Evolutionary conservation across 208 protist genomes (phyloP).

Genomic region (Strigomonas culicis): DNA sequence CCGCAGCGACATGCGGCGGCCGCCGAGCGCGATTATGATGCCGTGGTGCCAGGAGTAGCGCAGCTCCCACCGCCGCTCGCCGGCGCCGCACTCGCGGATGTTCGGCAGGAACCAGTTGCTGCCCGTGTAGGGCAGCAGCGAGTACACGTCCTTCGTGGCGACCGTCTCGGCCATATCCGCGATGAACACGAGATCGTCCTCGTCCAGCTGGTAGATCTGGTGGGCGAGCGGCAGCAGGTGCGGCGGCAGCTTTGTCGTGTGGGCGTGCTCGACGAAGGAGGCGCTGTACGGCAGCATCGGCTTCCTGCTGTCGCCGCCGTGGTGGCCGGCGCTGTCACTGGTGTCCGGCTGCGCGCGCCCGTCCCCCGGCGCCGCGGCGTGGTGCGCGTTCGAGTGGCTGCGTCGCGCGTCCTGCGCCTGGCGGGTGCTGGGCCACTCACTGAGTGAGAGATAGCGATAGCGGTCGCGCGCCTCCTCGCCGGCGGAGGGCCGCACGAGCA

Average conservation of each 20-base stretch:
- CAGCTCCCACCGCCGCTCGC: constrained; percentile 42
- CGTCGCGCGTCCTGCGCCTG: no score
- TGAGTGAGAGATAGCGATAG: constrained; percentile 11
- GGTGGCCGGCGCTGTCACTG: not conserved
- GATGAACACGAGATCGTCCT: constrained; percentile 48
- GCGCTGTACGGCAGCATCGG: constrained; percentile 17
- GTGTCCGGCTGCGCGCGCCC: constrained; percentile 1
- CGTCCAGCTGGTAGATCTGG: constrained; percentile 45
- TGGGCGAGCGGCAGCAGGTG: constrained; percentile 51
- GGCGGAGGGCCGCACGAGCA: no score
- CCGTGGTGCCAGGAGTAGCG: constrained; percentile 36
- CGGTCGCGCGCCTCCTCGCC: no score
- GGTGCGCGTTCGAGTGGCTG: no score
- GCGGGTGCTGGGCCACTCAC: not conserved
- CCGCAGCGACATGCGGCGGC: constrained; percentile 43
- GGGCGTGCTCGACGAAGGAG: constrained; percentile 25
- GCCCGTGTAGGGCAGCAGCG: constrained; percentile 65
- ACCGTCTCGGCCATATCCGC: constrained; percentile 43
- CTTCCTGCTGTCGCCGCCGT: not conserved
- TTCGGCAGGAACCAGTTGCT: constrained; percentile 72
- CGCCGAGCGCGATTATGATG: constrained; percentile 43
- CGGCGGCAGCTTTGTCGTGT: constrained; percentile 30
- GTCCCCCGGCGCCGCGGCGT: not conserved
- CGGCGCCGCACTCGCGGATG: constrained; percentile 35
- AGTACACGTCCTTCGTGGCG: constrained; percentile 65